Base-by-base conservation (phyloP, 2,329 filamentous ascomycete genomes). In the Rutstroemia sp. region DNA sequence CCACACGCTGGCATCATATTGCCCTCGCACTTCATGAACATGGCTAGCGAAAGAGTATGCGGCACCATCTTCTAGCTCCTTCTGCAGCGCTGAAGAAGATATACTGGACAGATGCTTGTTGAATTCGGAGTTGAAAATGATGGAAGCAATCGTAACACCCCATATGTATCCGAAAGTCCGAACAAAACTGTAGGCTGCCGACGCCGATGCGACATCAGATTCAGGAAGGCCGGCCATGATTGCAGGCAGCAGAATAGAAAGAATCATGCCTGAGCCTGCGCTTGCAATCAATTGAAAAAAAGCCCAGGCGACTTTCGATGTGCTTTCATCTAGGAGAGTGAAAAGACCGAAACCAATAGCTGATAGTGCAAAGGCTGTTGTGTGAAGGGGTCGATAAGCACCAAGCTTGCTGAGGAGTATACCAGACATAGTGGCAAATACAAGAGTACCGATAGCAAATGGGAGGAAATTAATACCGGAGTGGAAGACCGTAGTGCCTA, bases 391-490 rank as follows among this genome's bases (percentile, higher is more conserved):
- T 6, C 61, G 59, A 55, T 73, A 75, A 30, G 49, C 34, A 21
- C 59, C 59, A 14, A 45, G 46, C 17, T 54, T 57, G 7, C 45
- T 37, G 1, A 63, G 9, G 1, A 58, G 8, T n/a, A 52, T n/a
- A 2, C 52, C 60, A n/a, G 42, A 48, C 5, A 58, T 34, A 3
- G 45, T 21, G 7, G 54, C 57, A 77, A 64, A 70, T 73, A 27
- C 70, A 2, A 61, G 8, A 23, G 41, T 21, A 12, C 71, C 37
- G 19, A 77, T 65, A 57, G 73, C 69, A 1, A 69, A 61, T 0
- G 81, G 81, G 54, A 84, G 78, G 19, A 78, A 67, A 23, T 78
- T 78, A 1, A 84, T 72, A 16, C 80, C 79, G 0, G 78, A 72
- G 25, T 76, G 69, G 49, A 81, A 71, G 4, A 78, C 76, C 0